Evolutionary conservation across 2,329 filamentous ascomycete genomes (phyloP), one percentile per base, ranked within the genome.

Genomic region (Hypoxylon sp.): DNA sequence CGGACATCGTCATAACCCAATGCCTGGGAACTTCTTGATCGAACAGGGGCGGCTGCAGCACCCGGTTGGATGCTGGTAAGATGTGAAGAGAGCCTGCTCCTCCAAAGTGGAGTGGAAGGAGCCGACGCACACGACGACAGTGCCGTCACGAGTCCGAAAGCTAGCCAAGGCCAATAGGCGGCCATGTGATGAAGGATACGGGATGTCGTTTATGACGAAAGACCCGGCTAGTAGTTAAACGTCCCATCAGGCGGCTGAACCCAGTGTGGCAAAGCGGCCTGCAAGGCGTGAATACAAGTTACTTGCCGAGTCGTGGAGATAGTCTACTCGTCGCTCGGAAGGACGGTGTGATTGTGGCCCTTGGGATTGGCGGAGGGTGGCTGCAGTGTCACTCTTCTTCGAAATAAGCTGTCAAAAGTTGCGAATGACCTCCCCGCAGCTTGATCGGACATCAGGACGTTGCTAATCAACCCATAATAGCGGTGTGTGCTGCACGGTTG

Each of bases 141-240:
- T 68, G 68, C 50, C 66, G 51, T 68, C 65, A 69, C 51, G 63
- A 66, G 50, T 47, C 59, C 53, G 65, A 64, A 52, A 44, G 61
- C 21, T 27, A 57, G 69, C 54, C 60, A 65, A 60, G 63, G 51
- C 66, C 54, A 58, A 59, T 50, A 54, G 51, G 51, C 24, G 29
- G 31, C 66, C 62, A 65, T 68, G 69, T 67, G 67, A 67, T 63
- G 57, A 51, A 63, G 46, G 50, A 62, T 66, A 59, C 48, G 50
- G 62, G 48, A 65, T 53, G 47, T 66, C 55, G 66, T 64, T 69
- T 59, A 71, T 71, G 69, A 67, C 69, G 69, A 71, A 69, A 65
- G 63, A 62, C 24, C 39, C 56, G 54, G 55, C 50, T 65, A 60
- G 37, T 54, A 63, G 57, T 62, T 51, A 58, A 62, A 53, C 39